Evolutionary conservation across 177 flowering plant species (phyloP), one percentile per base, ranked within the genome.

Genomic region (Vitis hybrid): DNA sequence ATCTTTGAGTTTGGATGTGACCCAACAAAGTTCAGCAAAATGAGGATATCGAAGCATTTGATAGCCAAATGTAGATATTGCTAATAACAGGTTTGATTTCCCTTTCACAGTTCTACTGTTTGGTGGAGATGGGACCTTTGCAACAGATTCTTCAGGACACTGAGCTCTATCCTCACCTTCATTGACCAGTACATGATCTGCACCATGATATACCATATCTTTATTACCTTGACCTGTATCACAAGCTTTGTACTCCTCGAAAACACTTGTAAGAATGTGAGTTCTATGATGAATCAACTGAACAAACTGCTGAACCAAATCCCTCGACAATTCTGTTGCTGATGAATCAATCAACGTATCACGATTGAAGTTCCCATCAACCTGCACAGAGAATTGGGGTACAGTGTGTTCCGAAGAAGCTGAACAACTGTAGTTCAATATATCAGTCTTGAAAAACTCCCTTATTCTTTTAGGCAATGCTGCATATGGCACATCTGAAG

Each of bases 21-120:
- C 84, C 99, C 98, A 95, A 88, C 98, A 93, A 71, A 95, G 97
- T 68, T 91, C 98, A 54, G 98, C 88, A 84, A 95, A 95, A 81
- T 95, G 97, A 69, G 99, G 97, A 80, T 89, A 95, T 41, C 80
- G 84, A 59, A 95, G 79, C 69, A 95, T 84, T 79, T 95, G 99
- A 83, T 86, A 88, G 67, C 99, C 99, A 84, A 93, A 81, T 50
- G 92, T 77, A 56, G 93, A 84, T 79, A 93, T 82, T 52, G 97
- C 93, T 10, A 84, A 61, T 46, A 81, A 20, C 80, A 90, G 76
- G 74, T 60, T 86, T 58, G 98, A 84, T 77, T 84, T 91, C 68
- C 87, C 92, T 77, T 84, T 95, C 49, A 71, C 61, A 66, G 15
- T 68, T 74, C 75, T 78, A 76, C 35, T 87, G 56, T 20, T 69